Base-by-base conservation (phyloP, 208 protist species). In the Borovskyia barvae region DNA sequence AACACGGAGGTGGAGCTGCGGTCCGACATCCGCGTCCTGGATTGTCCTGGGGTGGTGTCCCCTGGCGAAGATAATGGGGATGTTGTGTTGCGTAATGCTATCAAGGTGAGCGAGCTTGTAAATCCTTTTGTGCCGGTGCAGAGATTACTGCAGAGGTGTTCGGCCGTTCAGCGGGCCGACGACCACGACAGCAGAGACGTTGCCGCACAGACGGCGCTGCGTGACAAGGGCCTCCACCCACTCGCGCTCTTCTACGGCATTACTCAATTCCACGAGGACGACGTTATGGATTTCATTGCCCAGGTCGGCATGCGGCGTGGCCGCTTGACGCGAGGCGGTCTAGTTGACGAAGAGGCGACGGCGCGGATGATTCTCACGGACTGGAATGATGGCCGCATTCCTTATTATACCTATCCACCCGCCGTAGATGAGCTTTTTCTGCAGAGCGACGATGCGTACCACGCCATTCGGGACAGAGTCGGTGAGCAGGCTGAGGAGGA, bases 1-100 rank as follows among this genome's bases (percentile, higher is more conserved):
- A 92, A 90, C 65, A 97, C 97, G 26, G 92, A 98, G 56, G 92
- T 99, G 53, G 75, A 97, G 60, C 78, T 99, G 41, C 96, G 98
- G 56, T 96, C 91, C 12, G 85, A 98, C 49, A 94, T 99, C 50
- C 96, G 95, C 48, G 80, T 99, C 20, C 73, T 99, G 52, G 98
- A 99, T 72, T 97, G 87, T 64, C 98, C 98, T 19, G 98, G 98
- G 74, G 96, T 99, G 8, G 93, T 99, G 8, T 92, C 87, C 14
- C 80, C 90, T 17, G 90, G 77, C 20, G 81, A 89, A 37, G 85
- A 86, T 58, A 85, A 68, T 32, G 80, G 84, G n/a, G 96, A 98
- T 61, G 80, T 98, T 2, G 82, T 99, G 39, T 73, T 99, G 40
- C 77, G 96, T 20, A 98, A 98, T 54, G 95, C 95, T 7, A 89